Evolutionary conservation across 2,329 filamentous ascomycete genomes (phyloP), one percentile per base, ranked within the genome.

Genomic region (Biscogniauxia mediterranea): DNA sequence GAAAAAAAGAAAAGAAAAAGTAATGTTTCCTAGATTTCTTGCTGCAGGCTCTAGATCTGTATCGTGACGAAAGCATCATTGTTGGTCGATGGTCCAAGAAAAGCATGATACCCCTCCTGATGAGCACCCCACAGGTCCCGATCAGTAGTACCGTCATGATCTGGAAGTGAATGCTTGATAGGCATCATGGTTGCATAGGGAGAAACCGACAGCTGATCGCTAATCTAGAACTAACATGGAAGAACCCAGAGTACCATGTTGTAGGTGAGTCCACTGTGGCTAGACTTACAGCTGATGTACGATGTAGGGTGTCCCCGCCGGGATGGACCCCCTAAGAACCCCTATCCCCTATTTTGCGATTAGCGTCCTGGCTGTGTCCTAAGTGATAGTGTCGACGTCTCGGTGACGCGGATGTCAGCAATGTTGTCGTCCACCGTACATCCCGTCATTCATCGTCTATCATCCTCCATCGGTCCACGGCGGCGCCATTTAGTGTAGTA

Each of bases 341-440:
- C 28, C 38, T 46, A 46, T n/a, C 38, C 38, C 38, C 38, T 46
- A 17, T 46, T 46, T n/a, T 11, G 13, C 38, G 17, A n/a, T 17
- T 46, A 46, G 38, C 15, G 15, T 46, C 13, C 15, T 13, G 28
- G 26, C 26, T 8, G 26, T 28, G 26, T 28, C 26, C 26, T 7
- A 42, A 52, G 51, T 52, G 23, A 32, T 54, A 54, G 52, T 15
- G 23, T 55, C 49, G 32, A 55, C 32, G 54, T 46, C 20, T 55
- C 54, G 26, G 26, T 46, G 54, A 55, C n/a, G 19, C 54, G 32
- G 54, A 55, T 42, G 38, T 55, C 7, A 23, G 23, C 23, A 52
- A 13, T 1, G 28, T 46, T 8, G 53, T 38, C n/a, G 23, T 23
- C 23, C 23, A 23, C 23, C 23, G 23, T 23, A 2, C 23, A 23